phyloP scores from a whole-genome alignment of 768 basidiomycete genomes.

The Suillus discolor region DNA sequence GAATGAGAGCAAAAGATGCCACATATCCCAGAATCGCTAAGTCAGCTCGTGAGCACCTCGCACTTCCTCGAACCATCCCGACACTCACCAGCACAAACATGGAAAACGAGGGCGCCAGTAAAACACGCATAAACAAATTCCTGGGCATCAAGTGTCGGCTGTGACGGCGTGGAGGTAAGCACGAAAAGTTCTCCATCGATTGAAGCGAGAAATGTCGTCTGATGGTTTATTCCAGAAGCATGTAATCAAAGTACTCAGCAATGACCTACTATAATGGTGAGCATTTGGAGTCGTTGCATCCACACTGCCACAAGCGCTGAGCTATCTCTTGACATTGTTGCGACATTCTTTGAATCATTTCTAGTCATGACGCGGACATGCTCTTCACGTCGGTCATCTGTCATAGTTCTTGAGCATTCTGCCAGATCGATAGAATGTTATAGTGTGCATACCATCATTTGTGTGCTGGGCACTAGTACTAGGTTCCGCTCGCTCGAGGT shows the following conservation, averaged over 20 bases:
- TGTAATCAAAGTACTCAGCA: background rate
- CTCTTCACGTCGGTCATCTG: background rate
- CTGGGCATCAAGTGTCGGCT: conserved; percentile 18
- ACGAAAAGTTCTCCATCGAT: conserved; percentile 31
- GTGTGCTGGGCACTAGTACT: background rate
- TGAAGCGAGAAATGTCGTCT: conserved; percentile 33
- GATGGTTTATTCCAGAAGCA: background rate
- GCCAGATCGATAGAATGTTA: background rate
- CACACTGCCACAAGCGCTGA: conserved; percentile 26
- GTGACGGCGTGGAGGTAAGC: conserved; percentile 25
- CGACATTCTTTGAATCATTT: background rate
- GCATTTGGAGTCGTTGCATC: conserved; percentile 29
- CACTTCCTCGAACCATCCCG: background rate
- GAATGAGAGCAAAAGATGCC: conserved; percentile 32
- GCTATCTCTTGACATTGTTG: background rate
- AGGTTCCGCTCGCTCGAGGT: background rate
- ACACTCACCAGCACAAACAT: conserved; percentile 30
- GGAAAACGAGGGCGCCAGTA: conserved; percentile 33
- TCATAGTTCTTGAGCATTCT: background rate
- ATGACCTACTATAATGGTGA: conserved; percentile 27
- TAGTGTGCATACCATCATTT: background rate
- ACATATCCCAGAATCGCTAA: conserved; percentile 29
- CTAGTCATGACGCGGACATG: no score
- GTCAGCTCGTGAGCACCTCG: background rate
- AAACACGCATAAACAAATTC: conserved; percentile 32